Base-by-base conservation (phyloP, 2,329 filamentous ascomycete genomes). In the Kalaharituber pfeilii region DNA sequence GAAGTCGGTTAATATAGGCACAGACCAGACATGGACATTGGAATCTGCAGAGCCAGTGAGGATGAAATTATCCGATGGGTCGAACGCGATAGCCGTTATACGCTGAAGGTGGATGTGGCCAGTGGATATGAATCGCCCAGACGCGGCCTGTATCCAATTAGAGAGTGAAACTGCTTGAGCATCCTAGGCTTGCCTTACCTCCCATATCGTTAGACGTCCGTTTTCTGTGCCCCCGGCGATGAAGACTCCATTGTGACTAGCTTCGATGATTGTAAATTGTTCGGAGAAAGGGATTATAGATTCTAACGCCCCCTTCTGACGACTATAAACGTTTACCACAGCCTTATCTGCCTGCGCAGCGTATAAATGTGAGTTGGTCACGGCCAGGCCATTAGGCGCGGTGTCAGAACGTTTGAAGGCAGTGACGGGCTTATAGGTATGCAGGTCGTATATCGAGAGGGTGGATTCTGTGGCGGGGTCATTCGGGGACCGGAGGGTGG, bases 371-470 rank as follows among this genome's bases (percentile, higher is more conserved):
- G 81, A 81, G 45, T 78, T 73, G 68, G 77, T 93, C 62, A 88
- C 75, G 27, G 86, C 88, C 53, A 98, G 72, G 62, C 85, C 82
- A 67, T 89, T 85, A 55, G 76, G 72, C 25, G 81, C 75, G n/a
- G 81, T 80, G 15, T 85, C 84, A 72, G 85, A 94, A 71, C 94
- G 96, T 75, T 95, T 96, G 75, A 91, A 88, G 63, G 86, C 83
- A 63, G 87, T 76, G 59, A 86, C 81, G 68, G 94, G 84, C 54
- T 84, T 69, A 70, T 93, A 91, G 66, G 96, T 86, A 63, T 85
- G 86, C 50, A 86, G 81, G 70, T 95, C 87, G 69, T 89, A 79
- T 52, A 76, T 69, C 26, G 73, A 69, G 52, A 73, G 69, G 29
- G 72, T 72, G 1, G 73, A 55, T 57, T 63, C 61, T 30, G 59